Evolutionary conservation across 202 grass and related monocot species (phyloP).

Genomic region (Dendrocalamus latiflorus): DNA sequence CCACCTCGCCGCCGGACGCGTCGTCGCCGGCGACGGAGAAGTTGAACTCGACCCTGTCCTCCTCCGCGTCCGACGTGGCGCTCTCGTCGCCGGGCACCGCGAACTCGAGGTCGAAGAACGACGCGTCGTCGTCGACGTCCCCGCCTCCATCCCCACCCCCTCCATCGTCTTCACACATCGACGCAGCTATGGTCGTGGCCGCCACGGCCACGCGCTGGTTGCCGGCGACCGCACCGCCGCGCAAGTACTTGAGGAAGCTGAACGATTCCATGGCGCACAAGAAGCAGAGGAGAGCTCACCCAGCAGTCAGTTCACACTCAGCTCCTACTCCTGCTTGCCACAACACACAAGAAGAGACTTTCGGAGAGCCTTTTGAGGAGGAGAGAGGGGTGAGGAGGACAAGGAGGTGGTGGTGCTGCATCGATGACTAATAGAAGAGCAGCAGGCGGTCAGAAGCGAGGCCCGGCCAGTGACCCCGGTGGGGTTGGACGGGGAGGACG

Average conservation of each 20-base stretch:
- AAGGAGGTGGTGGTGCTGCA: neutral
- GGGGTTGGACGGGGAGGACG: slow-evolving; percentile 8
- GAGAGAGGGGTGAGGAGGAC: neutral
- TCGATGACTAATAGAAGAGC: slow-evolving; percentile 26
- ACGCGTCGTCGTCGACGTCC: slow-evolving; percentile 63
- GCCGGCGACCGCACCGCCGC: slow-evolving; percentile 35
- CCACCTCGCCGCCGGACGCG: slow-evolving; percentile 12
- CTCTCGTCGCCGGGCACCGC: slow-evolving; percentile 49
- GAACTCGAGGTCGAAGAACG: slow-evolving; percentile 97
- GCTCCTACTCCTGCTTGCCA: neutral
- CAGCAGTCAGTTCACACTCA: neutral
- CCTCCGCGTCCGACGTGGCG: slow-evolving; percentile 43
- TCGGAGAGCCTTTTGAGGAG: slow-evolving; percentile 31
- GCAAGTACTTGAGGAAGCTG: slow-evolving; percentile 79
- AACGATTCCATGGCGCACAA: slow-evolving; percentile 69
- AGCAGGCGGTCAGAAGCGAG: neutral
- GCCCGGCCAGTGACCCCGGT: neutral
- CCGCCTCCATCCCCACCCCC: neutral
- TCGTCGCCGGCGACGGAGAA: slow-evolving; percentile 42
- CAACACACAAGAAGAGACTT: slow-evolving; percentile 20
- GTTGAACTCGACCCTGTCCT: slow-evolving; percentile 64
- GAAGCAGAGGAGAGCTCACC: neutral
- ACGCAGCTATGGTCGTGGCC: slow-evolving; percentile 23
- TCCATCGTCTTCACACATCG: slow-evolving; percentile 24
- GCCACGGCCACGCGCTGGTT: slow-evolving; percentile 5